Evolutionary conservation across 352 stramenopile species (phyloP), one percentile per base, ranked within the genome.

Genomic region (Phytophthora constricta): DNA sequence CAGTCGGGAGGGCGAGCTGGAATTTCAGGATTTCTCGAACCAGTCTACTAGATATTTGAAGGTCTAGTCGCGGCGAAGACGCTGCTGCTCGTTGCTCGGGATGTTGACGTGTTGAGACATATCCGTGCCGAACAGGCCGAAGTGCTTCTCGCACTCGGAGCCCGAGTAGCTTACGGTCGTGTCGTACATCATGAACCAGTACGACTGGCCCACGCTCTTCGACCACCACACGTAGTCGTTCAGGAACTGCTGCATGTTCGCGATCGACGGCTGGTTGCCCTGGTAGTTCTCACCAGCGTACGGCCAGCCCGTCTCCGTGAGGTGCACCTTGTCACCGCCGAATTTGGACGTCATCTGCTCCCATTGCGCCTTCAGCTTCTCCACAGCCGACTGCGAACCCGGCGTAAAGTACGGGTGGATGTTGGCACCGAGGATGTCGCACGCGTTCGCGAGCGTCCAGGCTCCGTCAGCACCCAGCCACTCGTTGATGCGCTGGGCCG

Each of bases 151-250:
- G 63, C 77, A 87, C 17, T 82, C 64, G 2, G 46, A 54, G 28
- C 72, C 68, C 8, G 57, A 63, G 73, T 86, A 82, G 48, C 74
- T 77, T 50, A 70, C 52, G 7, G 56, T 85, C 49, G 68, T 75
- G 54, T 88, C 79, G 69, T 84, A 86, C 74, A 86, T 84, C 78
- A 86, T 80, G 73, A 87, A 84, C 65, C 68, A 87, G 68, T 81
- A 87, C 42, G 78, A 71, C 34, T 72, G 61, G 31, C 42, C 27
- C 48, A 72, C 25, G 19, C 26, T 47, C 20, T 61, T 63, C 27
- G 67, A 68, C 55, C 78, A 82, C 20, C 65, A 60, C 20, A 58
- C 68, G 51, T 79, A 87, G 65, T 84, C 75, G 62, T 77, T 67
- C 23, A 79, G 61, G 63, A 68, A 86, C 66, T 57, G 47, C 60